Base-by-base conservation (phyloP, 2,329 filamentous ascomycete genomes). In the Clonostachys solani region DNA sequence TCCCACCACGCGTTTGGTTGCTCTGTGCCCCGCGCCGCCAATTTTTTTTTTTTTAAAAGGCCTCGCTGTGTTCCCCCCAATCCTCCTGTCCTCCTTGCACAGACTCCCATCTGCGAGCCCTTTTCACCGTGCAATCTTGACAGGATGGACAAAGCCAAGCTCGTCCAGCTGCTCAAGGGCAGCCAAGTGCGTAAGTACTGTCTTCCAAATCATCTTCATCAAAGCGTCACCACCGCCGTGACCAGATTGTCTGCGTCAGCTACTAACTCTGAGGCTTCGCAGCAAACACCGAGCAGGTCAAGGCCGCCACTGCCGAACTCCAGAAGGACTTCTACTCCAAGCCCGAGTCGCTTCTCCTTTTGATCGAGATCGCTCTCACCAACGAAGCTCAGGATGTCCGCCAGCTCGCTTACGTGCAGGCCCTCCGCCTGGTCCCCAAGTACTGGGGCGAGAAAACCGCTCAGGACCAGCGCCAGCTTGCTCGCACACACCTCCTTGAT, bases 321-420 rank as follows among this genome's bases (percentile, higher is more conserved):
- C 92, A 95, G 71, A 94, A 95, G 70, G 89, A 88, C 71, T 97
- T 89, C 77, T 97, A 95, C 75, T 85, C 83, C 60, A 82, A 90
- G 57, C 87, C 92, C 37, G 82, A 91, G 60, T 89, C 90, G 15
- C 83, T 97, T 49, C 79, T 92, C 47, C 83, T 89, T 59, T 86
- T 97, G 52, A 81, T 97, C 56, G 90, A 96, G 71, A 84, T 96
- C 60, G 80, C 95, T 57, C 87, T 90, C 58, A 89, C 86, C 49
- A 86, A 96, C 68, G 75, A 84, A 50, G 77, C 84, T 61, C 66
- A 79, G 42, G 81, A 84, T 56, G 77, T 96, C 47, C 87, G 91
- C 61, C 94, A 97, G 76, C 80, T 95, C 55, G 91, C 94, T 46
- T 89, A 92, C 46, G 90, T 97, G 54, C 92, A 97, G 77, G 87